Base-by-base conservation (phyloP, 495 filamentous ascomycete species). In the Friedmanniomyces simplex region DNA sequence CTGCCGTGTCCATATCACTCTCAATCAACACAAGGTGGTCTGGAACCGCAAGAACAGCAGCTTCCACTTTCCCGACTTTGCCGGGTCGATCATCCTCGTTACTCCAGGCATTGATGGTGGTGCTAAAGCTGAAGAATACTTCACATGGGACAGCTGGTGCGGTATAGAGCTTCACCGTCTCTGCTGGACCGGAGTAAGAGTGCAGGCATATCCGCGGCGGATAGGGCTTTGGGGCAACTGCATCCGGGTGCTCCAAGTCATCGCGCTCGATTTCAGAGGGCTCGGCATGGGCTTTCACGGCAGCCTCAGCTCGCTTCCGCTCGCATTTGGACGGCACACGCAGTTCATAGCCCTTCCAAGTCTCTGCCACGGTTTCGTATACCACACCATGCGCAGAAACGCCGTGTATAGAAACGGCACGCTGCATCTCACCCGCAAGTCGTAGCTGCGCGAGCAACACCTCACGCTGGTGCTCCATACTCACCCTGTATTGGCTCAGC, bases 161-260 rank as follows among this genome's bases (percentile, higher is more conserved):
- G 58, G 89, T 69, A 60, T 94, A 96, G 67, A 91, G 89, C 47
- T 78, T 86, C 28, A 95, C 65, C 25, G 81, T 77, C 39, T 93
- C 83, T 21, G 79, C 70, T n/a, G 86, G 79, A 0, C 90, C 94
- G 32, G 87, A 90, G 67, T 88, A 98, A 0, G 90, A 96, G 70
- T 98, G 93, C 63, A 98, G 77, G 66, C 93, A 98, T 63, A 97
- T 84, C 32, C 91, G 80, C 1, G 91, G 90, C 10, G 93, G 93
- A 66, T 86, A 98, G 0, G 86, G 86, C 45, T 77, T 74, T 41
- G 76, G 73, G 12, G 5, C 34, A n/a, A 34, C 14, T 13, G 32
- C 11, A 5, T 58, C 24, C 14, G 7, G 12, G 10, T 37, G 26
- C 3, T 37, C 42, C 22, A 53, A 41, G 21, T 7, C 32, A 18